These are phyloP conservation scores for Lentinula aciculospora DNA, from an alignment of 768 basidiomycete species.

Conservation along the genomic window DNA sequence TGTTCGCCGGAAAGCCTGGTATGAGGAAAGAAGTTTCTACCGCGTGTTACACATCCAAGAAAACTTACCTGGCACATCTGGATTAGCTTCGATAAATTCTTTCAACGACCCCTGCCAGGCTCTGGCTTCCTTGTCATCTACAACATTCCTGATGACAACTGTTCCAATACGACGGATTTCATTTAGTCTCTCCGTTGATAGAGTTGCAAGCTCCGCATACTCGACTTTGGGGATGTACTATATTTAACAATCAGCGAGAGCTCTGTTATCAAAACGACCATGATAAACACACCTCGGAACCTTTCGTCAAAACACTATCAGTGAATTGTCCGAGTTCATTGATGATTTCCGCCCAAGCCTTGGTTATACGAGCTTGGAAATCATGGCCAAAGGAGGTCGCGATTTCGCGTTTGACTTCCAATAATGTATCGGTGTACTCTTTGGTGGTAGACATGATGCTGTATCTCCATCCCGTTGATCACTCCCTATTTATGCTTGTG, in stretches of 20 bases:
- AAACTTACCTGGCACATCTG: slow-evolving; percentile 43
- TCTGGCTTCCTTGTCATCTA: slow-evolving; percentile 48
- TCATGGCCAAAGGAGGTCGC: slow-evolving; percentile 40
- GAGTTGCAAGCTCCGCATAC: slow-evolving; percentile 45
- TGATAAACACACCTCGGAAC: slow-evolving; percentile 38
- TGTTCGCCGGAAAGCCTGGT: background rate
- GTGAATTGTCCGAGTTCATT: slow-evolving; percentile 41
- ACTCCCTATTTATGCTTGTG: background rate
- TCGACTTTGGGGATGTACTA: slow-evolving; percentile 61
- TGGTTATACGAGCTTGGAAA: slow-evolving; percentile 42
- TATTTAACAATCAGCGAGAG: background rate
- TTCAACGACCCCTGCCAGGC: slow-evolving; percentile 54
- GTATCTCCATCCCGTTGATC: background rate
- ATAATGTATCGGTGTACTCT: slow-evolving; percentile 22
- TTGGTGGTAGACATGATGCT: background rate
- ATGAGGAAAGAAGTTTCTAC: background rate
- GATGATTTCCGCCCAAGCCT: slow-evolving; percentile 56
- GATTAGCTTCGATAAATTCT: slow-evolving; percentile 53
- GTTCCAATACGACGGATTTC: slow-evolving; percentile 50
- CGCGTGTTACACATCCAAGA: background rate
- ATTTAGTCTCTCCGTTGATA: slow-evolving; percentile 40
- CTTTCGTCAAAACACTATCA: slow-evolving; percentile 36
- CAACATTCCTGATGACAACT: slow-evolving; percentile 57
- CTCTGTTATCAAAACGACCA: background rate
- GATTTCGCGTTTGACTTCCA: slow-evolving; percentile 54